Base-by-base conservation (phyloP, 2,329 filamentous ascomycete species). In the Ascochyta rabiei region DNA sequence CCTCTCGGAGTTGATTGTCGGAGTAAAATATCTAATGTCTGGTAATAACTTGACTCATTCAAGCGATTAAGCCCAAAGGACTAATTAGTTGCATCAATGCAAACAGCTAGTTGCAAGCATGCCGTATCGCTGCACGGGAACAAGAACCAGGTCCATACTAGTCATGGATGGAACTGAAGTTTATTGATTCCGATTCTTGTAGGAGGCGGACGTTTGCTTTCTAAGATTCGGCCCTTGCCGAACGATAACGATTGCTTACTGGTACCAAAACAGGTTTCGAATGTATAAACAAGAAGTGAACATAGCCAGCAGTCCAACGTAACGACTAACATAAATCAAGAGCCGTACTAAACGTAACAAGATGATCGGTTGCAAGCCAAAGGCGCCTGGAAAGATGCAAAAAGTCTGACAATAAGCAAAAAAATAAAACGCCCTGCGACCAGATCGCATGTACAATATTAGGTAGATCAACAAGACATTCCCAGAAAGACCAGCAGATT, bases 381-480 rank as follows among this genome's bases (percentile, higher is more conserved):
- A 50, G 38, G 45, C 42, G 47, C 52, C 46, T 41, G 31, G 46
- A 38, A n/a, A 40, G 18, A 55, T 55, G 52, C 46, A 47, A 28
- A 15, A 48, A 45, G 8, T 12, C 9, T 37, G 41, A 42, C 28
- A 46, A 48, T 41, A 40, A 45, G 31, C 12, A 31, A 34, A 8
- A 39, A 7, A 50, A 50, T 44, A 39, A 50, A 39, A 50, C 47
- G 12, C 50, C 43, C 8, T 43, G 37, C 41, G 39, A 56, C 41
- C 33, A 47, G 19, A 34, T 38, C 45, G 49, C 53, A 62, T 66
- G 46, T 64, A 64, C 64, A 66, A 59, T 40, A 68, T 66, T 65
- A 68, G 52, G 49, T 64, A 64, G 12, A 57, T 59, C 57, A 61
- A 66, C 60, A 66, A 54, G 56, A 63, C 64, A 63, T 64, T 60